These are phyloP conservation scores for Cordyceps cicadae DNA, from an alignment of 2,329 filamentous ascomycete genomes.

Conservation along the genomic window DNA sequence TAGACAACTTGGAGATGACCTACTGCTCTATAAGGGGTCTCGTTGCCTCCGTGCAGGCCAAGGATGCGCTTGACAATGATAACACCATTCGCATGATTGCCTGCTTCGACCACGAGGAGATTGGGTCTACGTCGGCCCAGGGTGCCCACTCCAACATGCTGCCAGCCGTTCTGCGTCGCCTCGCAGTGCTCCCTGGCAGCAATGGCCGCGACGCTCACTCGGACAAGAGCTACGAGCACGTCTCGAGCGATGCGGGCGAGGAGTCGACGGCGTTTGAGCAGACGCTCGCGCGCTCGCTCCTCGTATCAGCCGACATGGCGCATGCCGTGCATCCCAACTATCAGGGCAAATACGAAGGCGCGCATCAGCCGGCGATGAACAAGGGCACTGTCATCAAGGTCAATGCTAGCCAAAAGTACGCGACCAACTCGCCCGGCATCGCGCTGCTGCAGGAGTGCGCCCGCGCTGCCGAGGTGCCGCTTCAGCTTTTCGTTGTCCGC, in stretches of 20 bases:
- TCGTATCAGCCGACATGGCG: constrained; percentile 95
- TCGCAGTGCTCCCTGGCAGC: constrained; percentile 67
- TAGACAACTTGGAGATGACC: constrained; percentile 95
- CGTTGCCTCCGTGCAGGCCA: constrained; percentile 63
- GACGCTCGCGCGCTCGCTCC: constrained; percentile 81
- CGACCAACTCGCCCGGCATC: constrained; percentile 92
- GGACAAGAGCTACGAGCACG: constrained; percentile 51
- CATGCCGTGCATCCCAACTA: constrained; percentile 97
- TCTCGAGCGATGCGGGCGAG: constrained; percentile 46
- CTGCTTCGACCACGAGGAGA: constrained; percentile 96
- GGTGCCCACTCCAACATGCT: constrained; percentile 90
- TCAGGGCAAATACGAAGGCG: constrained; percentile 77
- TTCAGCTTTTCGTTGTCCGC: constrained; percentile 92
- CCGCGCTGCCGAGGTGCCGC: constrained; percentile 62
- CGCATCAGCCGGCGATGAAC: constrained; percentile 92
- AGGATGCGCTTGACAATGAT: constrained; percentile 63
- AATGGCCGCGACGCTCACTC: constrained; percentile 57
- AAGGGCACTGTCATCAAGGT: constrained; percentile 94
- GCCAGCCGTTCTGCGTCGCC: constrained; percentile 74
- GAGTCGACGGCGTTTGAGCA: constrained; percentile 84
- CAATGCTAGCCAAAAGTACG: constrained; percentile 95
- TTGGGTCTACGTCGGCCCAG: constrained; percentile 85
- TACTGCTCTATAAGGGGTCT: constrained; percentile 84
- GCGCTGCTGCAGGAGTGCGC: constrained; percentile 87
- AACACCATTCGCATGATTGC: constrained; percentile 80